Base-by-base conservation (phyloP, 2,329 filamentous ascomycete genomes). In the Xylaria sp. region DNA sequence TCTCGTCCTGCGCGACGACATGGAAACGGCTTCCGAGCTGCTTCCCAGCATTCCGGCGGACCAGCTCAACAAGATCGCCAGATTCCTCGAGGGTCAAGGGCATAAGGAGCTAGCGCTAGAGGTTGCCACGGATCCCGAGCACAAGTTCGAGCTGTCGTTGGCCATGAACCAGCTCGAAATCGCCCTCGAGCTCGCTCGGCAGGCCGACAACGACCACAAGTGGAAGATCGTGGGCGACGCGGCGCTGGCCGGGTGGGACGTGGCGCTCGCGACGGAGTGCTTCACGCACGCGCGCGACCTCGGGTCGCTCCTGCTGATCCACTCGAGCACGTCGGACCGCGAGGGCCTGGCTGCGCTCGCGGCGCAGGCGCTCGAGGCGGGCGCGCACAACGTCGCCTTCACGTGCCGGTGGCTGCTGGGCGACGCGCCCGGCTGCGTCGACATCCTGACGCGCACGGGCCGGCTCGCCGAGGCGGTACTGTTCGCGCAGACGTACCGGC, bases 181-280 rank as follows among this genome's bases (percentile, higher is more conserved):
- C 67, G 93, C 93, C 0, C 82, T 96, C 2, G 87, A 92, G 56
- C 85, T 97, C 46, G 93, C 94, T 6, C 83, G 87, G 39, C 81
- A 89, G 71, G 89, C 91, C 9, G 89, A 97, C 60, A 90, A 87
- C 1, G 94, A 97, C 71, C 93, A 97, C 76, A 96, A 96, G 76
- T 99, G 94, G 94, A 97, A 97, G 82, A 92, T 86, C 2, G 91
- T 99, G 4, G 94, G 94, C 56, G 94, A 99, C 65, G 90, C 92
- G 1, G 94, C 94, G 1, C 82, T 99, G 39, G 77, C 86, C 8
- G 88, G 79, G 1, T 99, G 93, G 94, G 88, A 99, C 66, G 82
- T 99, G 29, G 80, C 83, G 4, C 84, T 97, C 2, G 94, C 94
- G 0, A 89, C 94, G 44, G 91, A 97, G 73, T 97, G 93, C 76